phyloP scores from a whole-genome alignment of 2,329 filamentous ascomycete genomes.

The Neonectria neomacrospora region DNA sequence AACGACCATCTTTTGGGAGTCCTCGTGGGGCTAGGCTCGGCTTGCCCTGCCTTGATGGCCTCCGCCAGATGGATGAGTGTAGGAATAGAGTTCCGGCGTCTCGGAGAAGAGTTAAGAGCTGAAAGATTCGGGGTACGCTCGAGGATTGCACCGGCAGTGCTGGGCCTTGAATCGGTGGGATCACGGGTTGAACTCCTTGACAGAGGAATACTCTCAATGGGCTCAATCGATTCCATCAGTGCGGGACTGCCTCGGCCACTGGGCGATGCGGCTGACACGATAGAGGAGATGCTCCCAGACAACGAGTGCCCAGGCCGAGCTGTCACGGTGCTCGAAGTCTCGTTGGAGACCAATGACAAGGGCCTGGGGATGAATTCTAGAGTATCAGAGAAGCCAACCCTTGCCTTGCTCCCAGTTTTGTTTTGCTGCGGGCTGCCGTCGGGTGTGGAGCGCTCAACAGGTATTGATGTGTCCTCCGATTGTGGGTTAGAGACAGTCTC shows the following conservation, averaged over 20 bases:
- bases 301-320: constrained; percentile 76
- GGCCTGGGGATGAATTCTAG: constrained; percentile 87
- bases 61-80: constrained; percentile 59
- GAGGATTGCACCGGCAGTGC: constrained; percentile 77
- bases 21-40: constrained; percentile 62
- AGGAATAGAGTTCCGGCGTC: constrained; percentile 70
- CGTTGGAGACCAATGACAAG: constrained; percentile 84
- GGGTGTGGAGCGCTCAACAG: constrained; percentile 9
- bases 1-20: constrained; percentile 70
- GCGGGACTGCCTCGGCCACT: constrained; percentile 54
- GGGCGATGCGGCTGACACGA: constrained; percentile 69
- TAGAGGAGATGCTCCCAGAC: constrained; percentile 82
- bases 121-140: constrained; percentile 56
- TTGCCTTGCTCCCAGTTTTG: constrained; percentile 61
- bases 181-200: constrained; percentile 55
- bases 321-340: constrained; percentile 82
- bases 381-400: constrained; percentile 86
- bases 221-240: constrained; percentile 22
- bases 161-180: constrained; percentile 67
- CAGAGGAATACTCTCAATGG: constrained; percentile 36
- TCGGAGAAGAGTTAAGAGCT: constrained; percentile 50
- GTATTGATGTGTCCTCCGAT: constrained; percentile 1
- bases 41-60: constrained; percentile 47
- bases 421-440: constrained; percentile 40
- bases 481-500: constrained; percentile 9